A percentile compares a stretch with the other conserved stretches of the same genome.
These are phyloP conservation scores for Helotiales sp. DNA, from an alignment of 2,329 filamentous ascomycete genomes.

Conservation along the genomic window DNA sequence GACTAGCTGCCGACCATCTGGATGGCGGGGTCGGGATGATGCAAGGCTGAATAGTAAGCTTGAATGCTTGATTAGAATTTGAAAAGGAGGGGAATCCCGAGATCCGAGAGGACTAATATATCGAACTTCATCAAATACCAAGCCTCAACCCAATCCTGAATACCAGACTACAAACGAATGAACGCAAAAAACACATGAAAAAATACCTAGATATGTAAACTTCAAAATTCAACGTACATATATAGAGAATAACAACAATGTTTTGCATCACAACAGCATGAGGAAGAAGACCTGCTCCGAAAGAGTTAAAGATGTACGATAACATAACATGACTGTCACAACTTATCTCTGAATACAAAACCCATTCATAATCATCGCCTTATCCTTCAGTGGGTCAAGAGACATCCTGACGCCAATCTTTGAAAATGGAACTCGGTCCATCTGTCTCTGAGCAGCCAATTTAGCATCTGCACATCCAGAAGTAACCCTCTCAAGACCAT, in stretches of 20 bases:
- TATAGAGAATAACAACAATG: not conserved
- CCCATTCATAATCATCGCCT: constrained; percentile 34
- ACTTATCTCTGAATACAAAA: constrained; percentile 38
- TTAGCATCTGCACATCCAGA: constrained; percentile 51
- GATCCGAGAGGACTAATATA: no score
- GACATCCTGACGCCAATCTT: constrained; percentile 57
- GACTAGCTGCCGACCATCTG: not conserved
- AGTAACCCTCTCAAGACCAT: constrained; percentile 37
- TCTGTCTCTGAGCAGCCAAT: constrained; percentile 50
- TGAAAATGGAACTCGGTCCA: constrained; percentile 61
- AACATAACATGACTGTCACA: not conserved
- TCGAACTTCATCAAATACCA: not conserved
- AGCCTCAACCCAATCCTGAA: not conserved
- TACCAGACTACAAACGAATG: not conserved
- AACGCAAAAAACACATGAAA: no score
- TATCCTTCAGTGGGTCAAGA: constrained; percentile 48
- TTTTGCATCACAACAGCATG: not conserved
- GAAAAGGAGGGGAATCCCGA: not conserved
- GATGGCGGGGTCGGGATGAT: not conserved
- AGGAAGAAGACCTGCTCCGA: not conserved
- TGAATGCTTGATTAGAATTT: not conserved
- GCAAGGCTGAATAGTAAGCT: not conserved
- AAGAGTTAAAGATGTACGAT: not conserved
- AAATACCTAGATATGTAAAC: no score
- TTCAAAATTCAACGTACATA: not conserved